phyloP scores from a whole-genome alignment of 2,329 filamentous ascomycete species.

The Venturia pyrina region DNA sequence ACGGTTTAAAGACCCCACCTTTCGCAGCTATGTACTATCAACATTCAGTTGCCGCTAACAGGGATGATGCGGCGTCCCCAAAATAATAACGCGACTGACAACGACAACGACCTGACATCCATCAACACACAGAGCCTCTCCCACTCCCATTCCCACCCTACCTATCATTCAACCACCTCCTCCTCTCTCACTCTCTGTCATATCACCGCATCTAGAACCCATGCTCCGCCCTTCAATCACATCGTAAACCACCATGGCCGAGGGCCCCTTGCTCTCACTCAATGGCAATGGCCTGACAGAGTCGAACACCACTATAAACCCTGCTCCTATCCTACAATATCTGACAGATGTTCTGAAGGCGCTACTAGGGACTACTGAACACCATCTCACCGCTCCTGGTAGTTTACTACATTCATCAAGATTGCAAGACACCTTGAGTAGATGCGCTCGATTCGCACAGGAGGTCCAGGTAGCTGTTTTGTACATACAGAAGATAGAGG shows the following conservation, averaged over 20 bases:
- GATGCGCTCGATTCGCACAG: conserved; percentile 80
- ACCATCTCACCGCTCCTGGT: conserved; percentile 69
- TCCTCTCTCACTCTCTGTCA: background rate
- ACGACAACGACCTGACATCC: background rate
- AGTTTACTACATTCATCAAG: conserved; percentile 69
- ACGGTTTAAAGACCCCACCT: too few relatives aligned
- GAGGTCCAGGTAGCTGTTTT: conserved; percentile 72
- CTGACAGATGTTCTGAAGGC: conserved; percentile 37
- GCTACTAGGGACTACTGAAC: conserved; percentile 44
- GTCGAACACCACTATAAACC: conserved; percentile 33
- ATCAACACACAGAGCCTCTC: background rate
- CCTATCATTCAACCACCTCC: background rate
- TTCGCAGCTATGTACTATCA: too few relatives aligned
- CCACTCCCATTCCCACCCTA: background rate
- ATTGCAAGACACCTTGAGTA: conserved; percentile 70
- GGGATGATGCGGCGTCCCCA: background rate
- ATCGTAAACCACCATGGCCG: conserved; percentile 13
- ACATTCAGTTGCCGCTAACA: background rate
- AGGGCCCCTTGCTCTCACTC: conserved; percentile 29
- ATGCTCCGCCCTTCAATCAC: background rate
- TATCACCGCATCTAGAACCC: background rate
- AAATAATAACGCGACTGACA: background rate
- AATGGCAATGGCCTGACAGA: conserved; percentile 26
- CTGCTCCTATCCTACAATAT: conserved; percentile 38
- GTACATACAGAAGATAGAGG: conserved; percentile 56